Conservation (phyloP, 2,329 filamentous ascomycete genomes). For the Ophiocordyceps robertsii region DNA sequence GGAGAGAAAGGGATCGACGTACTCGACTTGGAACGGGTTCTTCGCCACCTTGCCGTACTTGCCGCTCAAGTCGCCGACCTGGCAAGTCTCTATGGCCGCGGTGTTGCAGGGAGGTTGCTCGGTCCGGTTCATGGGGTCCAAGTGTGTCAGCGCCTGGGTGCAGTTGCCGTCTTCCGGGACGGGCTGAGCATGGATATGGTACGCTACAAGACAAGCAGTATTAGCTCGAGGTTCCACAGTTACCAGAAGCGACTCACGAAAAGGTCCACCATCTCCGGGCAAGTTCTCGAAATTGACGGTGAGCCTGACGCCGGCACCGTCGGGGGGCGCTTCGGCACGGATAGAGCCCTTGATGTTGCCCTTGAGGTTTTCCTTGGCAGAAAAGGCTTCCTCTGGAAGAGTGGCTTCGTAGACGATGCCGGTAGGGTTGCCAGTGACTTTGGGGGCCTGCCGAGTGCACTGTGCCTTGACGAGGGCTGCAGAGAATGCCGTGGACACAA, state of each 20-base stretch:
- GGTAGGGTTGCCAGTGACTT: constrained; percentile 40
- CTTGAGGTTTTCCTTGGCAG: constrained; percentile 27
- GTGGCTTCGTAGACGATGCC: constrained; percentile 39
- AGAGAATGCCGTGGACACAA: neutral
- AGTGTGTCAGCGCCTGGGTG: constrained; percentile 50
- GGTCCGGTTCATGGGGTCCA: constrained; percentile 56
- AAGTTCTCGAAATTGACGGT: constrained; percentile 43
- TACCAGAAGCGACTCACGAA: constrained; percentile 29
- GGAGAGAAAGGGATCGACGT: constrained; percentile 43
- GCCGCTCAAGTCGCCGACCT: constrained; percentile 64
- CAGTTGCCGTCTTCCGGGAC: constrained; percentile 59
- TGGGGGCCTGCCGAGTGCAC: constrained; percentile 29
- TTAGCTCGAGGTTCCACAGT: too few relatives aligned
- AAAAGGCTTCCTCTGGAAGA: constrained; percentile 40
- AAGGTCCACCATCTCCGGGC: constrained; percentile 42
- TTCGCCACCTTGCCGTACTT: constrained; percentile 52
- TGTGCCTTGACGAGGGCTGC: neutral
- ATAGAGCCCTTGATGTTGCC: constrained; percentile 31
- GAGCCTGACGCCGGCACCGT: constrained; percentile 42
- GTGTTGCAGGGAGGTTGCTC: constrained; percentile 48
- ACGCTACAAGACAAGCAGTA: constrained; percentile 30
- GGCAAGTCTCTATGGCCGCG: constrained; percentile 46
- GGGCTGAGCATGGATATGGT: constrained; percentile 57
- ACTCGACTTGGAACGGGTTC: constrained; percentile 34
- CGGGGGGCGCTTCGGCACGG: constrained; percentile 27